These are phyloP conservation scores for Dictyostelium firmibasis DNA, from an alignment of 78 protist species.

Conservation along the genomic window DNA sequence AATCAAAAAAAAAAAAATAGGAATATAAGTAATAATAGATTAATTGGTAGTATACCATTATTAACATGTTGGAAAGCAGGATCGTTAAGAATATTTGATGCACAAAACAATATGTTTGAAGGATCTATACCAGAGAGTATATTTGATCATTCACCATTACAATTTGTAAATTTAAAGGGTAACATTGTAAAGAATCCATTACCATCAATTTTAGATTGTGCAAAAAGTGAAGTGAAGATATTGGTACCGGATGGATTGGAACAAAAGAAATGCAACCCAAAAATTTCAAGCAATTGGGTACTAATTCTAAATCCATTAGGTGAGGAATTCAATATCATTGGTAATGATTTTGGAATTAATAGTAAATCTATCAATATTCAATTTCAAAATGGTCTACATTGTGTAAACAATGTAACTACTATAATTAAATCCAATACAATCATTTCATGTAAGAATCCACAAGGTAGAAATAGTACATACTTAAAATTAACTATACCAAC, in stretches of 20 bases:
- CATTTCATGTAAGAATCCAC: background rate
- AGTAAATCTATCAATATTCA: background rate
- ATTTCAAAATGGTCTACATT: background rate
- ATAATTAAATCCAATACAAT: background rate
- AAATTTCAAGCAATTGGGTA: background rate
- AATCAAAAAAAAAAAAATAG: background rate
- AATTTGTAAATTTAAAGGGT: background rate
- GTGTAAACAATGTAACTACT: background rate
- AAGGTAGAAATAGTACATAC: background rate
- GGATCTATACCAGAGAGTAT: background rate
- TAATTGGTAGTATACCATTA: constrained; percentile 3
- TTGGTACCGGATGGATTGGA: background rate
- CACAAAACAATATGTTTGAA: background rate
- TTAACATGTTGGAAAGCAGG: constrained; percentile 38
- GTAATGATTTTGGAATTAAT: constrained; percentile 24
- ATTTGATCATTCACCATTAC: constrained; percentile 18
- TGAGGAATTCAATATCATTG: background rate
- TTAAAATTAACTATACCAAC: background rate
- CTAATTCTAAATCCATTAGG: background rate
- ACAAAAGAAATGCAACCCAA: background rate
- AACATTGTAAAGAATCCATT: background rate
- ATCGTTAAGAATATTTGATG: background rate
- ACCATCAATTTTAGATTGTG: constrained; percentile 14
- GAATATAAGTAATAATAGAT: constrained; percentile 31
- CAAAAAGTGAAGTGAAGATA: background rate